Evolutionary conservation across 768 basidiomycete genomes (phyloP), one percentile per base, ranked within the genome.

Genomic region (Polyporus arcularius): DNA sequence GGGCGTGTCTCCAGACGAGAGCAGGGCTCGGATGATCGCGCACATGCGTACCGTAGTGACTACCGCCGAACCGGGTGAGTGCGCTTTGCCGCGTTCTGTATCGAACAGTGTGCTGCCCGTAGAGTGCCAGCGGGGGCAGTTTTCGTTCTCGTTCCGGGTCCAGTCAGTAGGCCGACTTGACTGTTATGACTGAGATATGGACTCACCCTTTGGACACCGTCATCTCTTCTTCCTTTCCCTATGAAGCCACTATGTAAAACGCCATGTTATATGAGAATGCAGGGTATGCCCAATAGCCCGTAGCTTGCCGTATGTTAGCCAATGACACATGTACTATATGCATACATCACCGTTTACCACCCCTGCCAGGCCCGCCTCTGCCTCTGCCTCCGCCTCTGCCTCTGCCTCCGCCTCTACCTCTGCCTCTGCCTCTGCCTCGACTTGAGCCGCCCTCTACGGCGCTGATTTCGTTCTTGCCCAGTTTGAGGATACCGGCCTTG

Each of bases 401-500:
- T 57, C 72, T 64, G 41, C 68, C 62, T 30, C 66, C 58, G 71
- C 68, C 62, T 60, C 65, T 58, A 11, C 43, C 55, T 35, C 57
- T 57, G 71, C 68, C 63, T 61, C 65, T 60, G 14, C 43, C 55
- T 35, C 57, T 57, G 21, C 53, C 21, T 41, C 60, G 55, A 18
- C 50, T 41, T 15, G 55, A 5, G 1, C 48, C 50, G 42, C 74
- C 73, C 12, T 72, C 69, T 46, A 78, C 76, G 4, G 73, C 68
- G 8, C 61, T 70, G 42, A 93, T 82, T 30, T 94, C 92, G 30
- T 80, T 77, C 64, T 72, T 79, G 61, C 82, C 83, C 32, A 94
- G 81, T 60, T 80, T 84, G 57, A 94, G 78, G 31, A 83, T 79
- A 10, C 93, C 93, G 38, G 82, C 82, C 55, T 76, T 80, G 72